Evolutionary conservation across 2,329 filamentous ascomycete genomes (phyloP).

Genomic region (Myriosclerotinia scirpicola): DNA sequence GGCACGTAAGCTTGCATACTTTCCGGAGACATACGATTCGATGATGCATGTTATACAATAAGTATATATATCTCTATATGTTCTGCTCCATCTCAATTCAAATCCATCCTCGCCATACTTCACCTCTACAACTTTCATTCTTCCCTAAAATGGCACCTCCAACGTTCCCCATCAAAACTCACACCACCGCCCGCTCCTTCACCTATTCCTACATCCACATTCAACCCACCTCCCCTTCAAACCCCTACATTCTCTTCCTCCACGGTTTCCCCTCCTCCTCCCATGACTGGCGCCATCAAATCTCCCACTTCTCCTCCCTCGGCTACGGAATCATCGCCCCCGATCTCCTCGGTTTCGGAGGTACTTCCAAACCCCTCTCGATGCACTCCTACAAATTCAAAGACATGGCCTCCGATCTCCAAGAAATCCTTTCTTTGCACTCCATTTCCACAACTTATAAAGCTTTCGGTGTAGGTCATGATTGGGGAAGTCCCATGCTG

Average conservation of each 20-base stretch:
- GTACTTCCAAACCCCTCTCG: conserved; percentile 39
- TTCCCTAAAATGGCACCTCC: not conserved
- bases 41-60: not conserved
- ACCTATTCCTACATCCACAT: conserved; percentile 18
- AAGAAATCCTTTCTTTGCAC: conserved; percentile 41
- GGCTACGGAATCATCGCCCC: conserved; percentile 48
- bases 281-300: conserved; percentile 44
- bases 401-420: conserved; percentile 41
- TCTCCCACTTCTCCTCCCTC: conserved; percentile 30
- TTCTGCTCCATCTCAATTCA: no score
- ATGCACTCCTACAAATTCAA: conserved; percentile 35
- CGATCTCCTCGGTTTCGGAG: conserved; percentile 46
- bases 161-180: not conserved
- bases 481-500: conserved; percentile 33
- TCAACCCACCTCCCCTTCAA: not conserved
- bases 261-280: conserved; percentile 51
- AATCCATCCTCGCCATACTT: not conserved
- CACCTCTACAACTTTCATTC: not conserved
- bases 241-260: conserved; percentile 44
- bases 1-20: not conserved
- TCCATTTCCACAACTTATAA: conserved; percentile 6
- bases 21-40: not conserved
- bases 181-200: conserved; percentile 3
- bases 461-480: conserved; percentile 32
- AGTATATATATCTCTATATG: not conserved